Conservation (phyloP, 257 asterid genomes). For the Penstemon eatonii region DNA sequence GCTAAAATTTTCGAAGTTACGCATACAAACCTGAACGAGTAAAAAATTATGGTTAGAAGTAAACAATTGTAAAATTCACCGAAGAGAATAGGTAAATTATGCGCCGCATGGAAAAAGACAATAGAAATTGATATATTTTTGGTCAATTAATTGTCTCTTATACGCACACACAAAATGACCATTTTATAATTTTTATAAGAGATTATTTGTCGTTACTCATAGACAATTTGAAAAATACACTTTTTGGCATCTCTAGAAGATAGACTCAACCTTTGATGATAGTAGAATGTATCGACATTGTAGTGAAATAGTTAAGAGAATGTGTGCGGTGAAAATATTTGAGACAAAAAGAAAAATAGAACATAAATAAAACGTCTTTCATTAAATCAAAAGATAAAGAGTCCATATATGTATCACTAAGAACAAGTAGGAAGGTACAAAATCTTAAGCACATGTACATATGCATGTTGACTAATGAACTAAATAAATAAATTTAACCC, state of each 20-base stretch:
- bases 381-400: neutral
- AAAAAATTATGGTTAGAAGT: constrained; percentile 24
- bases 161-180: neutral
- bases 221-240: constrained; percentile 18
- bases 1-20: constrained; percentile 24
- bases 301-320: neutral
- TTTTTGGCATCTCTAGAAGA: constrained; percentile 35
- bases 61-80: constrained; percentile 29
- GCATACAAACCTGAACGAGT: constrained; percentile 8
- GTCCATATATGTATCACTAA: neutral
- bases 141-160: constrained; percentile 29
- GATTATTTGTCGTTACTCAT: neutral
- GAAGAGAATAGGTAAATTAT: constrained; percentile 31
- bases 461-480: neutral
- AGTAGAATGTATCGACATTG: constrained; percentile 11
- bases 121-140: constrained; percentile 13
- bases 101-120: constrained; percentile 34
- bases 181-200: too few relatives aligned
- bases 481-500: neutral
- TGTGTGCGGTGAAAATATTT: too few relatives aligned
- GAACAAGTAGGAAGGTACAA: neutral
- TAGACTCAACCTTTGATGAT: constrained; percentile 28
- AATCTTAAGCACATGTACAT: neutral
- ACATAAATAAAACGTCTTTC: neutral
- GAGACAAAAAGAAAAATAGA: too few relatives aligned